Base-by-base conservation (phyloP, 495 filamentous ascomycete species). In the Parathielavia appendiculata region DNA sequence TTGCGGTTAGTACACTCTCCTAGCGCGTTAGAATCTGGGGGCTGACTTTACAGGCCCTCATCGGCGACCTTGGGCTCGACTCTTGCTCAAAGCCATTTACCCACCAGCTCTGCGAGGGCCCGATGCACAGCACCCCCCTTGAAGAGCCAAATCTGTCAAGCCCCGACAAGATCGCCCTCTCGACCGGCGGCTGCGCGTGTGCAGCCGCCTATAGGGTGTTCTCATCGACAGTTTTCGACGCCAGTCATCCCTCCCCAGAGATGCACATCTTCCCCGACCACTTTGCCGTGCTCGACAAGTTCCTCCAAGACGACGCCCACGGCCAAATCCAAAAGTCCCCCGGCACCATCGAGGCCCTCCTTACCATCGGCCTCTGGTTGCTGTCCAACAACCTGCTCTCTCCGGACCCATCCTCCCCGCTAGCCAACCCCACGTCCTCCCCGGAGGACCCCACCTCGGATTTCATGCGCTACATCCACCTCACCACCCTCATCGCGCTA, bases 101-200 rank as follows among this genome's bases (percentile, higher is more conserved):
- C 16, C 59, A 65, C 39, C 60, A 68, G 22, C 40, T 73, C n/a
- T 63, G 58, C 36, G 56, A 69, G 14, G 71, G 68, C 2, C 65
- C 68, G 4, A 55, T 68, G 35, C 53, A 68, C 45, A 69, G 59
- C 17, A 61, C 73, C 43, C 72, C 75, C 0, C 62, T 80, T 4
- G 66, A 70, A 6, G 65, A 71, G 19, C 62, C 73, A 5, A 74
- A 73, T 51, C 62, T 77, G 61, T 58, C 79, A 67, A 63, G 78
- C 51, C 62, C 76, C 19, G 80, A 84, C 16, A 82, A 88, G 20
- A 87, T 96, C 48, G 83, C 84, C 11, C 77, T 95, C 0, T 91
- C 91, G 41, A 82, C 86, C 54, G 81, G 84, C 22, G 89, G 88
- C 4, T 79, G 82, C 13, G 71, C 89, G 5, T 79, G 87, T 39